phyloP scores from a whole-genome alignment of 805 yeast genomes.

The Sugiyamaella boreocaroliniensis region DNA sequence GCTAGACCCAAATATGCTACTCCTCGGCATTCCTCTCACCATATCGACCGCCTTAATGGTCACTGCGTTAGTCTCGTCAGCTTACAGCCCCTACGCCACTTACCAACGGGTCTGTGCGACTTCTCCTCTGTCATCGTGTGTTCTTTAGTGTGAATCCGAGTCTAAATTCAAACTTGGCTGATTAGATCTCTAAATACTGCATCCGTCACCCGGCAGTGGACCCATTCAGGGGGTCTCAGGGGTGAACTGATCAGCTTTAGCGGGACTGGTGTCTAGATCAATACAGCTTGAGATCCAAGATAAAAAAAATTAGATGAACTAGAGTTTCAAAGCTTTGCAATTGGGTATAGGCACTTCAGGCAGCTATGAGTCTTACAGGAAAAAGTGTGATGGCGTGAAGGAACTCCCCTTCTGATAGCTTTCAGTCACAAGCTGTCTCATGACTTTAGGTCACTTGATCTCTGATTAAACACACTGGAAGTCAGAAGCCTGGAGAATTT shows the following conservation, averaged over 20 bases:
- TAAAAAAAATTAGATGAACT: too few species aligned
- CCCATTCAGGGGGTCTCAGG: background rate
- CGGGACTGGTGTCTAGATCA: too few species aligned
- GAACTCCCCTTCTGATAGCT: too few species aligned
- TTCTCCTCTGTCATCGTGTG: background rate
- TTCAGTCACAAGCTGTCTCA: too few species aligned
- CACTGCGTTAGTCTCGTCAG: background rate
- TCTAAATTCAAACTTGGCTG: background rate
- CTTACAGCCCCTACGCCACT: background rate
- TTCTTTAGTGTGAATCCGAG: background rate
- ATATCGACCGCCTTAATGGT: slow-evolving; percentile 29
- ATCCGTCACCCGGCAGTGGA: background rate
- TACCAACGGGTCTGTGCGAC: background rate
- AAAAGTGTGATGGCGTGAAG: too few species aligned
- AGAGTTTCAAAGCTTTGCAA: too few species aligned
- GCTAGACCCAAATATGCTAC: background rate
- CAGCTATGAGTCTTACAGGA: too few species aligned
- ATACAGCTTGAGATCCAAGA: too few species aligned
- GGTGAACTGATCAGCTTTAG: background rate
- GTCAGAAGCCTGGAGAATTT: too few species aligned
- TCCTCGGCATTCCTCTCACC: slow-evolving; percentile 20
- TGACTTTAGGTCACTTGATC: too few species aligned
- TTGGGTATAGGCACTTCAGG: too few species aligned
- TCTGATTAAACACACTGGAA: too few species aligned
- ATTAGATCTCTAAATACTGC: background rate